phyloP scores from a whole-genome alignment of 495 filamentous ascomycete species.

The Friedmanniomyces endolithicus region DNA sequence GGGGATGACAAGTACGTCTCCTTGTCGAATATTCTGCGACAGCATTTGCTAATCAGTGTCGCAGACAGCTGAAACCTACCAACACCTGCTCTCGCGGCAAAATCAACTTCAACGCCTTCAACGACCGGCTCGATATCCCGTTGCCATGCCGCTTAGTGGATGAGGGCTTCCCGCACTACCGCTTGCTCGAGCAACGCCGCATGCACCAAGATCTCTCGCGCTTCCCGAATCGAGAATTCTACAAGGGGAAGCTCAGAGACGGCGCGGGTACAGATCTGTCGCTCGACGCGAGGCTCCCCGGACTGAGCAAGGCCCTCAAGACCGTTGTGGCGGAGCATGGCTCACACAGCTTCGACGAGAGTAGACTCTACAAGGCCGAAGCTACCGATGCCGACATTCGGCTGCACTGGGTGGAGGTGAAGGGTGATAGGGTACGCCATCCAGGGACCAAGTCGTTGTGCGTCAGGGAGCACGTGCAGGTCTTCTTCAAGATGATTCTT shows the following conservation, averaged over 20 bases:
- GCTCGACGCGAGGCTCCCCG: background rate
- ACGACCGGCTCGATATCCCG: slow-evolving; percentile 2
- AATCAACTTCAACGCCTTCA: slow-evolving; percentile 3
- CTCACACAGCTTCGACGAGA: background rate
- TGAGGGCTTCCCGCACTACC: background rate
- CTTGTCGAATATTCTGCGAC: background rate
- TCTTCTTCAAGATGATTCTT: slow-evolving; percentile 5
- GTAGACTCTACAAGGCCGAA: background rate
- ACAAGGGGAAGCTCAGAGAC: slow-evolving; percentile 3
- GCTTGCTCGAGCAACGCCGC: slow-evolving; percentile 6
- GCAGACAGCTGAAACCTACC: slow-evolving; percentile 8
- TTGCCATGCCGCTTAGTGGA: slow-evolving; percentile 1
- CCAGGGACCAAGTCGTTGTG: background rate
- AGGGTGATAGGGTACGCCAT: background rate
- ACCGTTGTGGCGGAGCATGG: background rate
- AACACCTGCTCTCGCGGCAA: background rate
- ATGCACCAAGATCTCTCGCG: background rate
- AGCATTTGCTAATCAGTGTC: background rate
- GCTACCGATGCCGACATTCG: slow-evolving; percentile 1
- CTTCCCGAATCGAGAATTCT: slow-evolving; percentile 4
- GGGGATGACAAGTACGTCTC: slow-evolving; percentile 8
- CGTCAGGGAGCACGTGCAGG: slow-evolving; percentile 6
- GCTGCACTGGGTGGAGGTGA: slow-evolving; percentile 1
- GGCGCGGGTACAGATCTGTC: background rate
- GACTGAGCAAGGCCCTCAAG: background rate